Evolutionary conservation across 2,329 filamentous ascomycete species (phyloP), one percentile per base, ranked within the genome.

Genomic region (Cladosporium halotolerans): DNA sequence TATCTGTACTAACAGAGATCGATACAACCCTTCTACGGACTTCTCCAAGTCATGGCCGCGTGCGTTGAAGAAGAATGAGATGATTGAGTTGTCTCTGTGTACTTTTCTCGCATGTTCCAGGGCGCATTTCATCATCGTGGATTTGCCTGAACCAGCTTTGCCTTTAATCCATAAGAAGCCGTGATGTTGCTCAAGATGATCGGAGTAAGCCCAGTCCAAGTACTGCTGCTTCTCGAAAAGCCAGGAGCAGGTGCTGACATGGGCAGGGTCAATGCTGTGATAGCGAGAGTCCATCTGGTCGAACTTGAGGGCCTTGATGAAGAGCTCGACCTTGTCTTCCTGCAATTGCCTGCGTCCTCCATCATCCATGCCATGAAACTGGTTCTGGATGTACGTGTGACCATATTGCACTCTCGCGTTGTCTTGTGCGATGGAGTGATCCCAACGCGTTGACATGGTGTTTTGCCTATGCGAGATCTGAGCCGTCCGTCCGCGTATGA

Each of bases 31-130:
- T 0, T 63, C 28, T 0, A 70, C 66, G 0, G 76, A 72, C 51
- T 68, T 77, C 43, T 82, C 76, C 10, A 76, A 60, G 3, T 62
- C 33, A 0, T 67, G 62, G 0, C 75, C 76, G 52, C 73, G 62
- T 0, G 75, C 75, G 52, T 78, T 73, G 66, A 79, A 79, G 66
- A 78, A 79, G 59, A 77, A 79, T 0, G 70, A 72, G 1, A 76
- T 52, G 0, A 73, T 57, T 0, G 66, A 40, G 1, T 55, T 51
- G 11, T 60, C 55, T 2, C 45, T 19, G 8, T 5, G 4, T 18
- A 58, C 55, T 16, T 56, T n/a, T 28, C 32, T 13, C 8, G 16
- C 32, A 23, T 31, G 10, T 7, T 41, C 42, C 18, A 58, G 42
- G 3, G 54, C 43, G 48, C 55, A 63, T 48, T 68, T 71, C 60